Base-by-base conservation (phyloP, 1,284 basidiomycete species). In the Trichosporon coremiiforme region DNA sequence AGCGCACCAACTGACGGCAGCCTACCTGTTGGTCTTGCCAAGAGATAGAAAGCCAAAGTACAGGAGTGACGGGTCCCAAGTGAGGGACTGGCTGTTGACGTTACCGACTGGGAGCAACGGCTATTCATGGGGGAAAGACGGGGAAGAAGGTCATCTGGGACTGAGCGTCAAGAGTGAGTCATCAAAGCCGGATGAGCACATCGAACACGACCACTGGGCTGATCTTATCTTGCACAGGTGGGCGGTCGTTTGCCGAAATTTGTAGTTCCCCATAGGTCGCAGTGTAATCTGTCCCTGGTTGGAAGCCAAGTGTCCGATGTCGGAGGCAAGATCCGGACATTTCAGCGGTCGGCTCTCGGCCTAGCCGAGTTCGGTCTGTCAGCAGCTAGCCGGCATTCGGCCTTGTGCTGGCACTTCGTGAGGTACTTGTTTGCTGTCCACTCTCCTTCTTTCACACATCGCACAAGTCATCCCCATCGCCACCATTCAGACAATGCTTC, bases 121-220 rank as follows among this genome's bases (percentile, higher is more conserved):
- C 4, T 77, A 78, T 41, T 33, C 66, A 4, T 81, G 80, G 80
- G 79, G 74, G n/a, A 6, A 57, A 38, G 76, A 72, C 2, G 79
- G 80, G 0, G 79, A 80, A 60, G 78, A 81, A 2, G 72, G 74
- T 5, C 68, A 70, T 15, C 75, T 68, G 53, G 78, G 78, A 2
- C 60, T 70, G 35, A 81, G 80, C 64, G 76, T 81, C 4, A 80
- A 81, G 68, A 77, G 79, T 79, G 69, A 73, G 78, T 70, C 36
- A 9, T 15, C 7, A 33, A 35, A 17, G 57, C 17, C 55, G 57
- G n/a, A 4, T 25, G 25, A 25, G 25, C 25, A 25, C 25, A 25
- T 25, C 25, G 25, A 25, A 25, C 25, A 25, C 25, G 25, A 25
- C 25, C 25, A 25, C 25, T 25, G 25, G 20, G 33, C 67, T 71